These are phyloP conservation scores for Trichomonascaceae sp. DNA, from an alignment of 1,139 yeast genomes.

Conservation along the genomic window DNA sequence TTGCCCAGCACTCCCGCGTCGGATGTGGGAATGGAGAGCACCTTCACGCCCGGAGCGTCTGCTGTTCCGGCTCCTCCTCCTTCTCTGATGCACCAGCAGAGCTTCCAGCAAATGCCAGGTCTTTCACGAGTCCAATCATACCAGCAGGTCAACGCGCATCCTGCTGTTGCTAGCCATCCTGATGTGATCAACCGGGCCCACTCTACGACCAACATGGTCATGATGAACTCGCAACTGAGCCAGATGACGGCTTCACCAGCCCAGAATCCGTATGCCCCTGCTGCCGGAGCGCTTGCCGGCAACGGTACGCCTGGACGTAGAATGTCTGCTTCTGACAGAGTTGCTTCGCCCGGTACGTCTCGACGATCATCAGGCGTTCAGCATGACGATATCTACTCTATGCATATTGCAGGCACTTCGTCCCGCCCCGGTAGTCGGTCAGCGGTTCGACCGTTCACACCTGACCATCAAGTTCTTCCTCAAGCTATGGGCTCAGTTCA, in stretches of 20 bases:
- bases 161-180: too few relatives aligned
- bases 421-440: not conserved
- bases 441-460: not conserved
- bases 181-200: not conserved
- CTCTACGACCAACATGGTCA: not conserved
- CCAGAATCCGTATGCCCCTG: too few relatives aligned
- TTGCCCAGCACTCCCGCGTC: slow-evolving; percentile 26
- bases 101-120: not conserved
- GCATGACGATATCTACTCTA: not conserved
- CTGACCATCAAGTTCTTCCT: not conserved
- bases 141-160: not conserved
- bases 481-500: too few relatives aligned
- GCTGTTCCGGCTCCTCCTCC: not conserved
- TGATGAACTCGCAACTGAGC: not conserved
- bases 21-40: slow-evolving; percentile 1
- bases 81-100: not conserved
- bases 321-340: not conserved
- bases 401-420: not conserved
- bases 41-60: not conserved
- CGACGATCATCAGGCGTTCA: not conserved
- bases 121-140: not conserved
- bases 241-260: not conserved
- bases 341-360: not conserved
- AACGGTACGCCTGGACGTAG: not conserved
- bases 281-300: not conserved